Base-by-base conservation (phyloP, 345 rosid species). In the Salix purpurea region DNA sequence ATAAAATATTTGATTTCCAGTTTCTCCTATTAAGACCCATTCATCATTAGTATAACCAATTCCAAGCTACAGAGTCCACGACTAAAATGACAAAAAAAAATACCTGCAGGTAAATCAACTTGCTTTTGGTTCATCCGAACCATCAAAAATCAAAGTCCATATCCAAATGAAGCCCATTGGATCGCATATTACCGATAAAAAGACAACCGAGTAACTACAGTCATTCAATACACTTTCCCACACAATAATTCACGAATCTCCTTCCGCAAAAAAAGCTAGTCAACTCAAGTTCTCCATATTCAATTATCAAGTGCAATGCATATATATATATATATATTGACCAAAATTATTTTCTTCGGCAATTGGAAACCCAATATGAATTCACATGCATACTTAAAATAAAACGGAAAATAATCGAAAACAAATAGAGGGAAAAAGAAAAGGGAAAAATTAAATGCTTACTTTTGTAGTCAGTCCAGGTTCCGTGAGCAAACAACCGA, bases 391-490 rank as follows among this genome's bases (percentile, higher is more conserved):
- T 37, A 7, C 2, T 36, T 66, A 5, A 36, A 30, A 40, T 40
- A 66, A 36, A 66, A 30, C 36, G 3, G 13, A 36, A 3, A 7
- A 26, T 16, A 8, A 66, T 15, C 23, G 23, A 3, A 19, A 37
- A 42, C 7, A n/a, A 39, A 34, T 32, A 39, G 18, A 11, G 30
- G 46, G 54, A 8, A 13, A 10, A 4, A 6, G 13, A 34, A 18
- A 40, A 11, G 34, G 2, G 13, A 4, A 18, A 14, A 32, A 10
- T 2, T 18, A 5, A 46, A 46, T 9, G 39, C 80, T 84, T 87
- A 96, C 99, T 80, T 84, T 90, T 96, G 90, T 90, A 96, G 73
- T 96, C 97, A 74, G 84, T 87, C 98, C 98, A 94, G 16, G 97
- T 96, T 73, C 99, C 98, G 74, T 94, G 93, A 4, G 97, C 93